These are phyloP conservation scores for Scopulariopsis brevicaulis DNA, from an alignment of 2,329 filamentous ascomycete species.

Conservation along the genomic window DNA sequence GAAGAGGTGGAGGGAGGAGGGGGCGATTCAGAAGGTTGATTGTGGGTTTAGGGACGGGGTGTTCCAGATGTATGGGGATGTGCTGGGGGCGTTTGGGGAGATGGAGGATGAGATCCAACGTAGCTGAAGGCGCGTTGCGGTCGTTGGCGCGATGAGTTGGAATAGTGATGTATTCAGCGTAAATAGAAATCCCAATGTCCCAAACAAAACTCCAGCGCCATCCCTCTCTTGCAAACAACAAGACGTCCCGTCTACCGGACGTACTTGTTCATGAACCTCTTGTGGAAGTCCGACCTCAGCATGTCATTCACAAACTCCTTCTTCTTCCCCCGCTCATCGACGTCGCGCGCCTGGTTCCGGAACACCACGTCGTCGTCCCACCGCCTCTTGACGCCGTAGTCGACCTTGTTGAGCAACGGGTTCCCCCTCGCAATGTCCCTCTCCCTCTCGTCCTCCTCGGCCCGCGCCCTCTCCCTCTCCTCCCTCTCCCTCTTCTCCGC, in stretches of 20 bases:
- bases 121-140: conserved; percentile 7
- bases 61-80: conserved; percentile 68
- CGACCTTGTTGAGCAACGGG: conserved; percentile 75
- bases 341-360: conserved; percentile 94
- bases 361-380: conserved; percentile 99
- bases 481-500: conserved; percentile 44
- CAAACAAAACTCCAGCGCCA: conserved; percentile 1
- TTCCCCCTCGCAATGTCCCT: conserved; percentile 87
- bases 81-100: conserved; percentile 63
- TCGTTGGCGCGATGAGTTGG: not conserved
- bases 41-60: conserved; percentile 65
- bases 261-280: conserved; percentile 80
- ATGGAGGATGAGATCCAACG: conserved; percentile 59
- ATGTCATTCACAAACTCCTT: conserved; percentile 98
- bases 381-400: conserved; percentile 82
- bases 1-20: conserved; percentile 72
- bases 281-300: conserved; percentile 92
- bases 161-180: not conserved
- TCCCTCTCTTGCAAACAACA: not conserved
- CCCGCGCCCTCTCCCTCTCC: conserved; percentile 69
- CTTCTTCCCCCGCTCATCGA: conserved; percentile 76
- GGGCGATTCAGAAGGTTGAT: conserved; percentile 71
- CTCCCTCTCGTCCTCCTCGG: conserved; percentile 75
- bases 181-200: not conserved
- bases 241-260: conserved; percentile 30